These are phyloP conservation scores for Hypoxylon rickii DNA, from an alignment of 495 filamentous ascomycete genomes.

Conservation along the genomic window DNA sequence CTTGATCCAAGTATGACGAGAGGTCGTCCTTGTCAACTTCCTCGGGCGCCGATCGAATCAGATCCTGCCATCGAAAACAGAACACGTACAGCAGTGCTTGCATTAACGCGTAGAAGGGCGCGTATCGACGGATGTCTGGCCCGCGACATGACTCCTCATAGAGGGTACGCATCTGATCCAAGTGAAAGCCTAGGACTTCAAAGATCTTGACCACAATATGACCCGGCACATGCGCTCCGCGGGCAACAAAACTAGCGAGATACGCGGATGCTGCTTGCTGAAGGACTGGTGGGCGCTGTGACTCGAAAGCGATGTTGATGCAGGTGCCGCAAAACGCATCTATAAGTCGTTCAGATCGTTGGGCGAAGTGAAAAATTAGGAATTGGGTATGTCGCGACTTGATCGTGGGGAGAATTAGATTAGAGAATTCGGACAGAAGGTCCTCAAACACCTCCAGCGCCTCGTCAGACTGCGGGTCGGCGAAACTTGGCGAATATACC, in stretches of 20 bases:
- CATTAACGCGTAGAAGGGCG: constrained; percentile 83
- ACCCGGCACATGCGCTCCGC: constrained; percentile 78
- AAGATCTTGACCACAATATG: constrained; percentile 78
- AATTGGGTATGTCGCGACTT: constrained; percentile 87
- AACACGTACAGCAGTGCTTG: constrained; percentile 94
- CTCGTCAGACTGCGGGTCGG: constrained; percentile 52
- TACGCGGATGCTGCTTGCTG: constrained; percentile 90
- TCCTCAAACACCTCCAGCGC: constrained; percentile 65
- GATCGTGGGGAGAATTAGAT: constrained; percentile 85
- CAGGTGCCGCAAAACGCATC: constrained; percentile 82
- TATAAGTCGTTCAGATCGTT: constrained; percentile 71
- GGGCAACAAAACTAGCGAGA: constrained; percentile 87
- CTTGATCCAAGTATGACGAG: constrained; percentile 58
- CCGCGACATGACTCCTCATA: constrained; percentile 73
- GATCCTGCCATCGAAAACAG: constrained; percentile 95
- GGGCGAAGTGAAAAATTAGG: constrained; percentile 90
- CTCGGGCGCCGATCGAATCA: constrained; percentile 62
- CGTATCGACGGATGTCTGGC: constrained; percentile 81
- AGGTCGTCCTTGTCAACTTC: constrained; percentile 60
- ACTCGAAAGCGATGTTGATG: constrained; percentile 53
- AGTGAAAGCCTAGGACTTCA: constrained; percentile 70
- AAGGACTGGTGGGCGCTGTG: constrained; percentile 64
- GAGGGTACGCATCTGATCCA: constrained; percentile 66
- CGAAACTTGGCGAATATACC: constrained; percentile 73
- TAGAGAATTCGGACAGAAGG: constrained; percentile 79